These are phyloP conservation scores for Colletotrichum ledebouriae DNA, from an alignment of 2,329 filamentous ascomycete genomes.

Conservation along the genomic window DNA sequence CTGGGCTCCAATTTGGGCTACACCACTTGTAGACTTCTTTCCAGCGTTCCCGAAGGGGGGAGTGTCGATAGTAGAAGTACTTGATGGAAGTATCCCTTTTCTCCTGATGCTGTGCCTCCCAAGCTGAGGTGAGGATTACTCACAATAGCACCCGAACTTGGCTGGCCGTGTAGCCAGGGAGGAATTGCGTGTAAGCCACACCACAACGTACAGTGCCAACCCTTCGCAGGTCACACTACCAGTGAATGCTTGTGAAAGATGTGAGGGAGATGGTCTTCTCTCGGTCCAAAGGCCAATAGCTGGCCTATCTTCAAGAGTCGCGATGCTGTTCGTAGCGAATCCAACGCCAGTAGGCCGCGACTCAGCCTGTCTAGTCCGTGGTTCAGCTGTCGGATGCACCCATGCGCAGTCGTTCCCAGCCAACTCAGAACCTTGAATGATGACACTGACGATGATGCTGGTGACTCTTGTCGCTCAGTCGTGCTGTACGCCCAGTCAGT, in stretches of 20 bases:
- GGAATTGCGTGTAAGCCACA: constrained; percentile 1
- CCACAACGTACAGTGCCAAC: constrained; percentile 28
- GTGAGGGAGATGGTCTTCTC: background rate
- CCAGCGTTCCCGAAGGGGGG: background rate
- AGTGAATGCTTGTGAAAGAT: background rate
- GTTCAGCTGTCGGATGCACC: constrained; percentile 32
- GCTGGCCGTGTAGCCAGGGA: background rate
- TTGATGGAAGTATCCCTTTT: constrained; percentile 13
- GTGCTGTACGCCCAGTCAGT: background rate
- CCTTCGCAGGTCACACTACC: constrained; percentile 1
- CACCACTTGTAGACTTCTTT: constrained; percentile 1
- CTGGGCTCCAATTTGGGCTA: constrained; percentile 24
- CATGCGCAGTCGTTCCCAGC: constrained; percentile 1
- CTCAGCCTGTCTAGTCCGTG: constrained; percentile 20
- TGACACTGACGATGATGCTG: background rate
- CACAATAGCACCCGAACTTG: background rate
- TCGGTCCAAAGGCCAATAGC: constrained; percentile 22
- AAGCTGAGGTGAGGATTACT: constrained; percentile 28
- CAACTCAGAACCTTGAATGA: background rate
- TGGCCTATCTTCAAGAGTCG: constrained; percentile 16
- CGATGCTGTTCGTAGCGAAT: constrained; percentile 25
- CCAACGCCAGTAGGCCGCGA: constrained; percentile 22
- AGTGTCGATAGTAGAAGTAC: constrained; percentile 2
- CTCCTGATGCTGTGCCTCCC: background rate
- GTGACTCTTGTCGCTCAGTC: constrained; percentile 3